A percentile compares a stretch with the other conserved stretches of the same genome.
Conservation (phyloP, 495 filamentous ascomycete species). For the Parathielavia hyrcaniae region DNA sequence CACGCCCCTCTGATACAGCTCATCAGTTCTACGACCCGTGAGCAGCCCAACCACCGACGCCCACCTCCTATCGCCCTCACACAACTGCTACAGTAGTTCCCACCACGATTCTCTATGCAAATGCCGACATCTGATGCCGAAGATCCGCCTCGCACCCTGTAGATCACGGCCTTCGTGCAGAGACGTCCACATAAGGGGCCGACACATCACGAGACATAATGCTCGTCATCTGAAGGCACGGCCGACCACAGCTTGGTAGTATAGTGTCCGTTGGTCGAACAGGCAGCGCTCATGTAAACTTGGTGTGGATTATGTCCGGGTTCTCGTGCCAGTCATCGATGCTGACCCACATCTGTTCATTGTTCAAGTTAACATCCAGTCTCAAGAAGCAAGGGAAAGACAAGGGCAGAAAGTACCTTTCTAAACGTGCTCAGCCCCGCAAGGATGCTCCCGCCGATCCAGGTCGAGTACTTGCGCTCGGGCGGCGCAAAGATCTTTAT, state of each 20-base stretch:
- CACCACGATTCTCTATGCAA: not conserved
- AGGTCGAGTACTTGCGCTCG: slow-evolving; percentile 95
- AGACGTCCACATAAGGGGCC: not conserved
- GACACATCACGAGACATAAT: not conserved
- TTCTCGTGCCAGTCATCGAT: slow-evolving; percentile 99
- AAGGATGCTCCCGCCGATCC: slow-evolving; percentile 97
- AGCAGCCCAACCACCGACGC: not conserved
- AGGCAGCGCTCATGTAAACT: slow-evolving; percentile 61
- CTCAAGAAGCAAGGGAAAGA: not conserved
- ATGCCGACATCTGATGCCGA: not conserved
- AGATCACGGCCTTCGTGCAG: not conserved
- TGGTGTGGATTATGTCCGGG: slow-evolving; percentile 95
- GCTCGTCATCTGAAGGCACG: not conserved
- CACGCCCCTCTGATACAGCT: not conserved
- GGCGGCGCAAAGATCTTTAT: slow-evolving; percentile 98
- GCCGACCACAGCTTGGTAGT: not conserved
- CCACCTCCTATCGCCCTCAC: not conserved
- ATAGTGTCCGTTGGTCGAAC: not conserved
- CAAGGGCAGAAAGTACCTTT: slow-evolving; percentile 58
- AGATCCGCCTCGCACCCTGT: too few relatives aligned
- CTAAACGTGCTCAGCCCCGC: slow-evolving; percentile 96
- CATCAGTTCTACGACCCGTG: not conserved
- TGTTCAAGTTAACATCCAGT: slow-evolving; percentile 11
- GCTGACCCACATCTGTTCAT: slow-evolving; percentile 90
- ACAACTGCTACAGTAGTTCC: not conserved